phyloP scores from a whole-genome alignment of 495 filamentous ascomycete species.

The Xylaria grammica region DNA sequence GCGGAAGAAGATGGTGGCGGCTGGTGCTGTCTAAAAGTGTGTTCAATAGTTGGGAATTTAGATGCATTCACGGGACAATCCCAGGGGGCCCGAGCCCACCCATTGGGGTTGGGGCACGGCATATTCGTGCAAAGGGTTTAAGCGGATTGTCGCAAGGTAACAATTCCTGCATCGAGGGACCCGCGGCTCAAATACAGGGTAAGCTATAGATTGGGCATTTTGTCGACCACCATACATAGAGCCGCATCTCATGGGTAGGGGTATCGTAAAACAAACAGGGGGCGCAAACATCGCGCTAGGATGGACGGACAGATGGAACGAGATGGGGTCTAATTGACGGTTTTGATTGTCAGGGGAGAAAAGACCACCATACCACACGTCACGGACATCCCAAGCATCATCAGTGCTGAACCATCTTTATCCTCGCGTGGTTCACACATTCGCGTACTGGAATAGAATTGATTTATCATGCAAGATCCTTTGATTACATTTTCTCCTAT shows the following conservation, averaged over 20 bases:
- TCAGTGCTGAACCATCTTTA: too few relatives aligned
- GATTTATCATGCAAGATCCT: too few relatives aligned
- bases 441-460: too few relatives aligned
- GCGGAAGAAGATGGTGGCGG: conserved; percentile 90
- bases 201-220: conserved; percentile 15
- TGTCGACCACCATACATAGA: conserved; percentile 14
- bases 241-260: background rate
- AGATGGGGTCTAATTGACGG: background rate
- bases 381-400: too few relatives aligned
- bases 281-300: background rate
- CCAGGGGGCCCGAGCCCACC: background rate
- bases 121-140: background rate
- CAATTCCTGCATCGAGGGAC: background rate
- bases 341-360: too few relatives aligned
- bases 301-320: background rate
- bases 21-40: conserved; percentile 62
- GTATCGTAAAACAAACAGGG: background rate
- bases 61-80: conserved; percentile 2
- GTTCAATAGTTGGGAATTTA: conserved; percentile 4
- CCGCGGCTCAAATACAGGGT: conserved; percentile 13
- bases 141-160: background rate
- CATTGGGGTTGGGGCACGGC: background rate
- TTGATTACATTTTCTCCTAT: too few relatives aligned
- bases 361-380: too few relatives aligned
- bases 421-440: too few relatives aligned